These are phyloP conservation scores for Torulaspora franciscae DNA, from an alignment of 805 yeast genomes.

Conservation along the genomic window DNA sequence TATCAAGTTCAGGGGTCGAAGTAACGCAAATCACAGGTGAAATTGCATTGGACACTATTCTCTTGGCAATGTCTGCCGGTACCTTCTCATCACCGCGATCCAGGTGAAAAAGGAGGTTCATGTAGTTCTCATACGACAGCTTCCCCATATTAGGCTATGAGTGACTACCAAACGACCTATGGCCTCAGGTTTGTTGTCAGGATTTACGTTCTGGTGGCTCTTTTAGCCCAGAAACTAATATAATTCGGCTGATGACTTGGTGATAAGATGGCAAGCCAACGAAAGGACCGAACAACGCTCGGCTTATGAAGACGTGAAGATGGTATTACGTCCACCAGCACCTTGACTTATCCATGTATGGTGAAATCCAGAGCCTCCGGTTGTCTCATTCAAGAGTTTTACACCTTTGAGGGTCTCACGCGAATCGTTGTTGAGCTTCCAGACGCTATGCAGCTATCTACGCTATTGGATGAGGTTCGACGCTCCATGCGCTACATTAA, in stretches of 20 bases:
- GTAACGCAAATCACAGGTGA: slow-evolving; percentile 35
- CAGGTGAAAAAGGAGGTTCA: slow-evolving; percentile 30
- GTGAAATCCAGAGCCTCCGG: no score
- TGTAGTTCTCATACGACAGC: slow-evolving; percentile 30
- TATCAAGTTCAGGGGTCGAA: slow-evolving; percentile 29
- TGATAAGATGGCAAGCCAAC: not conserved
- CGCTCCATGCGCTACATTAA: no score
- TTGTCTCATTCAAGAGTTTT: no score
- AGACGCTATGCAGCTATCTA: no score
- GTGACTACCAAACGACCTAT: not conserved
- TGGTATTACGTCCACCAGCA: no score
- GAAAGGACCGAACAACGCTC: not conserved
- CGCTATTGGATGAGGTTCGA: no score
- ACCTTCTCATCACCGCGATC: slow-evolving; percentile 27
- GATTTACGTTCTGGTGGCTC: not conserved
- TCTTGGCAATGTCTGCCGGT: slow-evolving; percentile 32
- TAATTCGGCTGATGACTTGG: not conserved
- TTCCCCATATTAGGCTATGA: slow-evolving; percentile 6
- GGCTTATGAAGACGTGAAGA: not conserved
- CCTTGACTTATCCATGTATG: no score
- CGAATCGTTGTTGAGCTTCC: no score
- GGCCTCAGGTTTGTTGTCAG: not conserved
- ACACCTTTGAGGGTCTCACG: no score
- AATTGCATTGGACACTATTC: slow-evolving; percentile 32
- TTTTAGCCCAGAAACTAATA: not conserved